These are phyloP conservation scores for Lunasporangiospora selenospora DNA, from an alignment of 192 early-diverging fungal genomes.

Conservation along the genomic window DNA sequence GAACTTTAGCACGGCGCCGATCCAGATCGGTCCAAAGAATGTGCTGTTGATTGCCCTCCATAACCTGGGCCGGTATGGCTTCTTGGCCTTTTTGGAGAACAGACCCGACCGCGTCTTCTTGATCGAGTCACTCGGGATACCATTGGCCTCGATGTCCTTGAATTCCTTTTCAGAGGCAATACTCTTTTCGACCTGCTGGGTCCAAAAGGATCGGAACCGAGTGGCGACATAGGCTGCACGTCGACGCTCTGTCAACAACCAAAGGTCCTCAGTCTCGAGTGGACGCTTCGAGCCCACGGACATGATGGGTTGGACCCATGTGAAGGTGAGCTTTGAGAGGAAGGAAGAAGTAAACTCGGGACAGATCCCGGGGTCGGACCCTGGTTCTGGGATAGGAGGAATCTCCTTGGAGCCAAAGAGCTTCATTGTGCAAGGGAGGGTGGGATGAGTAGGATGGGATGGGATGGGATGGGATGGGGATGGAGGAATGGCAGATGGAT, in stretches of 20 bases:
- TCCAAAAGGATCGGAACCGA: conserved; percentile 43
- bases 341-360: conserved; percentile 64
- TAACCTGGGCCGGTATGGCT: conserved; percentile 44
- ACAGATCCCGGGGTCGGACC: conserved; percentile 29
- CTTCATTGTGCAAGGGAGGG: too few species aligned
- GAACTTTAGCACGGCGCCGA: conserved; percentile 40
- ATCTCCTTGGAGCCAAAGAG: too few species aligned
- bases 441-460: too few species aligned
- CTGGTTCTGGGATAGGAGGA: conserved; percentile 31
- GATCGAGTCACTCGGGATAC: too few species aligned
- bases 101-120: too few species aligned
- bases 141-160: conserved; percentile 2
- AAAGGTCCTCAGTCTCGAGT: conserved; percentile 69
- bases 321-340: conserved; percentile 64
- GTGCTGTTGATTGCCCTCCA: conserved; percentile 48
- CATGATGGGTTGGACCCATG: conserved; percentile 69
- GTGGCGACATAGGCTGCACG: conserved; percentile 28
- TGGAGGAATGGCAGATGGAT: too few species aligned
- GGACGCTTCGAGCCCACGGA: conserved; percentile 71
- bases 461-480: too few species aligned
- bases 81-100: conserved; percentile 1
- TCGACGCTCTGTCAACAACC: conserved; percentile 46
- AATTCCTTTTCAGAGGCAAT: conserved; percentile 9
- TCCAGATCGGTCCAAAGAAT: conserved; percentile 51
- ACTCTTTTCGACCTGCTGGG: conserved; percentile 22